Evolutionary conservation across 495 filamentous ascomycete species (phyloP).

Genomic region (Bacidia gigantensis): DNA sequence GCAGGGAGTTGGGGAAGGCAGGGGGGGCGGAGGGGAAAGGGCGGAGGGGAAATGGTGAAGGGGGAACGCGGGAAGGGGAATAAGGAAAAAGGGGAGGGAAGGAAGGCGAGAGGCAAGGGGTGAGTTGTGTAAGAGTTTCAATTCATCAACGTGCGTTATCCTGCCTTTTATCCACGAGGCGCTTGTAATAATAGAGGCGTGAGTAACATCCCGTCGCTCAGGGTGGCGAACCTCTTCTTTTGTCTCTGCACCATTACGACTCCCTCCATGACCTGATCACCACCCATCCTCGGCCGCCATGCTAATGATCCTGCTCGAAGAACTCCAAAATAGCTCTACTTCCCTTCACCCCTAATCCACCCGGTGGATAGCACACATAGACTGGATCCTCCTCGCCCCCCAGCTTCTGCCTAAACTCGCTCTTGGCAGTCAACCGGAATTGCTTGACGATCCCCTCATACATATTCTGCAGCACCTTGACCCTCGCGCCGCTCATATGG

Average conservation of each 20-base stretch:
- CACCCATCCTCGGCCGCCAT: neutral
- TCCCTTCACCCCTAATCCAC: conserved; percentile 63
- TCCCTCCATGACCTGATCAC: neutral
- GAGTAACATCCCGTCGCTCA: too few species aligned
- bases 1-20: too few species aligned
- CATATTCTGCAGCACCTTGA: conserved; percentile 59
- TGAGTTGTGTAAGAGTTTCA: too few species aligned
- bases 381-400: conserved; percentile 62
- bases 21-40: too few species aligned
- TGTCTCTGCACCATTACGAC: neutral
- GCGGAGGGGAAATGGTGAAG: too few species aligned
- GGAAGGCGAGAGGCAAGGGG: too few species aligned
- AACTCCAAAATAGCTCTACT: conserved; percentile 67
- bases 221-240: too few species aligned
- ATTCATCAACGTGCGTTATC: too few species aligned
- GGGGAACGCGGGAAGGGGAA: too few species aligned
- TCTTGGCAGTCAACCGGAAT: conserved; percentile 67
- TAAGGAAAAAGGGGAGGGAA: too few species aligned
- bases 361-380: conserved; percentile 69
- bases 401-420: conserved; percentile 76
- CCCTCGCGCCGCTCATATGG: conserved; percentile 58
- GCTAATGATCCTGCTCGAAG: conserved; percentile 54
- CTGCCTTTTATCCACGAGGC: too few species aligned
- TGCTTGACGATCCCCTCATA: conserved; percentile 66
- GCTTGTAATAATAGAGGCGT: too few species aligned